These are phyloP conservation scores for Aspergillus intermedius DNA, from an alignment of 2,329 filamentous ascomycete genomes.

Conservation along the genomic window DNA sequence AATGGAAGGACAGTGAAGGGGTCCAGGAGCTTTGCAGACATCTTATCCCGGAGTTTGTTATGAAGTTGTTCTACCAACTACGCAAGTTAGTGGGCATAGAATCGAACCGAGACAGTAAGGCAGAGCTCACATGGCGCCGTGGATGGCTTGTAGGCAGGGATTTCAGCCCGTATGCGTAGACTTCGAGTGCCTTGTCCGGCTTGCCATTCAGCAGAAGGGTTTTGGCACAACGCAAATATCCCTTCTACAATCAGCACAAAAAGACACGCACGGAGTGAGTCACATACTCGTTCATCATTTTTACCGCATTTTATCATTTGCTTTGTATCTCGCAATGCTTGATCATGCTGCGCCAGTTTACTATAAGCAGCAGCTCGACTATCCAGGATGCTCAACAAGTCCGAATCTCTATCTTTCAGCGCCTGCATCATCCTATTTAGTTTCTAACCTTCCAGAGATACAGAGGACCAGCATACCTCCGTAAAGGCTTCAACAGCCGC, in stretches of 20 bases:
- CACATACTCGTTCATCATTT: constrained; percentile 45
- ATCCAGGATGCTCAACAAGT: constrained; percentile 41
- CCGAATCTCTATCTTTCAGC: constrained; percentile 24
- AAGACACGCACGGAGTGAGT: background rate
- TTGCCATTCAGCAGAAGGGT: constrained; percentile 43
- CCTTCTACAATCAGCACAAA: constrained; percentile 25
- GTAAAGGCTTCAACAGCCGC: constrained; percentile 39
- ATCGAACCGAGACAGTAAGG: constrained; percentile 2
- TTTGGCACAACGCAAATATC: constrained; percentile 52
- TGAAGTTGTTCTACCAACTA: constrained; percentile 43
- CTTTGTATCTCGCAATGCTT: constrained; percentile 52
- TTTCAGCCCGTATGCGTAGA: constrained; percentile 55
- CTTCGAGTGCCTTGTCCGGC: constrained; percentile 46
- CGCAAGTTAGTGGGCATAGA: constrained; percentile 1
- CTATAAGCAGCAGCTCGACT: constrained; percentile 51
- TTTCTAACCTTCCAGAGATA: background rate
- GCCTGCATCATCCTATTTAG: constrained; percentile 23
- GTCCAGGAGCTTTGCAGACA: constrained; percentile 31
- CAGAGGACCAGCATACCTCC: constrained; percentile 22
- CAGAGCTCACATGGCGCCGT: constrained; percentile 22
- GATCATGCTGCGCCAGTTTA: constrained; percentile 45
- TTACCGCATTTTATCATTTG: constrained; percentile 48
- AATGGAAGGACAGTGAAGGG: constrained; percentile 49
- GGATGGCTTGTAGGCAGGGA: constrained; percentile 39
- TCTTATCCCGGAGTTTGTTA: constrained; percentile 36